These are phyloP conservation scores for Starmerella powellii DNA, from an alignment of 805 yeast species.

Conservation along the genomic window DNA sequence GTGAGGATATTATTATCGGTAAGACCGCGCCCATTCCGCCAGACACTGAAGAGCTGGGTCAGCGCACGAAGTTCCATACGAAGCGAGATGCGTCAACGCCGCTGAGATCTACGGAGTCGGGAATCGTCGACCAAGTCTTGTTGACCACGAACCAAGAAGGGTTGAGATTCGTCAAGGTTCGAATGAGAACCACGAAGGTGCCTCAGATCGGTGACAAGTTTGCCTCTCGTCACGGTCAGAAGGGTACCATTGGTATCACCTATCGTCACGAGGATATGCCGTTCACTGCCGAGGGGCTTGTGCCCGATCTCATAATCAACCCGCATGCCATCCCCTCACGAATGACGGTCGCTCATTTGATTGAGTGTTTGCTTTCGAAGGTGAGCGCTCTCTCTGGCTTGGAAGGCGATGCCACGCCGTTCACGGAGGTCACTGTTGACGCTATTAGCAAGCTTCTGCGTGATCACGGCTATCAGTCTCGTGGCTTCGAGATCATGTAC, in stretches of 20 bases:
- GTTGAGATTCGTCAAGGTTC: constrained; percentile 88
- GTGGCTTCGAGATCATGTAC: constrained; percentile 98
- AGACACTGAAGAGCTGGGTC: constrained; percentile 96
- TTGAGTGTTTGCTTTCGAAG: constrained; percentile 91
- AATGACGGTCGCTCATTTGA: constrained; percentile 99
- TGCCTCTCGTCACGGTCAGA: constrained; percentile 99
- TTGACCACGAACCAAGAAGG: constrained; percentile 98
- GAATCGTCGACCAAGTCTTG: constrained; percentile 95
- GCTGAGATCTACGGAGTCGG: constrained; percentile 88
- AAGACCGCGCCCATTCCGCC: constrained; percentile 99
- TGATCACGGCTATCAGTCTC: constrained; percentile 92
- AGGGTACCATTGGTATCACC: constrained; percentile 99
- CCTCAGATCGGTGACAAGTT: constrained; percentile 99
- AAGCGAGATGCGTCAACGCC: constrained; percentile 99
- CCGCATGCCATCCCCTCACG: constrained; percentile 99
- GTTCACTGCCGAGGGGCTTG: constrained; percentile 86
- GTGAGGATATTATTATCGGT: constrained; percentile 97
- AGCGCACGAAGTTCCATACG: constrained; percentile 94
- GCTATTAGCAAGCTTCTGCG: constrained; percentile 85
- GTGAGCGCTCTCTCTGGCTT: constrained; percentile 89
- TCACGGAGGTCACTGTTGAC: constrained; percentile 96
- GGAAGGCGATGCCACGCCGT: constrained; percentile 99
- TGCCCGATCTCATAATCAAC: constrained; percentile 92
- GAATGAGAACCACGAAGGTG: constrained; percentile 96
- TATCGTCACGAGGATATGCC: constrained; percentile 99